Evolutionary conservation across 495 filamentous ascomycete species (phyloP).

Genomic region (Pseudoneurospora amorphoporcata): DNA sequence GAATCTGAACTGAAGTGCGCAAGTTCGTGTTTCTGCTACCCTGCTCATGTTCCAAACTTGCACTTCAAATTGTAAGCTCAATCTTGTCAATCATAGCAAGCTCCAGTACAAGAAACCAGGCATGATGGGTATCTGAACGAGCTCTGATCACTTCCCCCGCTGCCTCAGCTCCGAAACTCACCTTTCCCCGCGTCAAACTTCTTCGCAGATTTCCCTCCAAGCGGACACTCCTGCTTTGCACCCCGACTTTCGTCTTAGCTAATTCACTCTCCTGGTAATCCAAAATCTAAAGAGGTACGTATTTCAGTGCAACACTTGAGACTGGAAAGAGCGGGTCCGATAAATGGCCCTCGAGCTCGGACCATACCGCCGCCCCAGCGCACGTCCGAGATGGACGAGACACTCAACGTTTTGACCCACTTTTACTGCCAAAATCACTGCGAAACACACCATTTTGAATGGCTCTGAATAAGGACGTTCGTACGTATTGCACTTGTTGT

Average conservation of each 20-base stretch:
- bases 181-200: neutral
- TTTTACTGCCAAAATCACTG: neutral
- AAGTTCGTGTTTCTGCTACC: neutral
- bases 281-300: neutral
- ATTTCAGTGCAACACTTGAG: neutral
- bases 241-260: neutral
- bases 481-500: neutral
- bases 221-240: neutral
- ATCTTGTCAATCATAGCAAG: neutral
- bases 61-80: neutral
- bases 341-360: neutral
- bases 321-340: neutral
- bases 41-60: neutral
- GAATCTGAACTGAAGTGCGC: neutral
- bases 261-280: neutral
- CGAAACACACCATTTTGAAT: neutral
- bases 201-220: neutral
- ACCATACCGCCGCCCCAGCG: neutral
- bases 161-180: neutral
- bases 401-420: neutral
- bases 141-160: neutral
- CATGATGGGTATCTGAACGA: neutral
- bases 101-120: neutral
- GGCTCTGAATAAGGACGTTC: neutral
- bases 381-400: neutral